Percentiles rank a stretch among this genome's conserved stretches.
Evolutionary conservation across 2,329 filamentous ascomycete genomes (phyloP).

Genomic region (Pseudocercospora vitis): DNA sequence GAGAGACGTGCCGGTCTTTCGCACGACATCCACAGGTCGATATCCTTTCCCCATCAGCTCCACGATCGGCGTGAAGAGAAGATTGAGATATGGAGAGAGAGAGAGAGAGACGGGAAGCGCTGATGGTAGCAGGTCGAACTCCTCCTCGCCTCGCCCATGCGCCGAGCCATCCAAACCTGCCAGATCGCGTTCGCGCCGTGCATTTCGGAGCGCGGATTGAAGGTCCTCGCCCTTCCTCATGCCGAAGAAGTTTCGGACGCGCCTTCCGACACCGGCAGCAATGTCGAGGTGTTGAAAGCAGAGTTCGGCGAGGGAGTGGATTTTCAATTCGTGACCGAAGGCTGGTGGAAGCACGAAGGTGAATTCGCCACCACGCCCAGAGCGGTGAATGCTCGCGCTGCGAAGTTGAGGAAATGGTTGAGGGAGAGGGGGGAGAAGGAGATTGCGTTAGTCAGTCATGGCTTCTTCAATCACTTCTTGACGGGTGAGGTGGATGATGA

Average conservation of each 20-base stretch:
- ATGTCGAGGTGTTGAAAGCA: constrained; percentile 20
- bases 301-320: constrained; percentile 31
- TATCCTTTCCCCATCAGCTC: too few species aligned
- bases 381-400: constrained; percentile 29
- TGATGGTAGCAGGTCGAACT: constrained; percentile 30
- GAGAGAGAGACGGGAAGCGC: background rate
- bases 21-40: constrained; percentile 30
- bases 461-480: constrained; percentile 35
- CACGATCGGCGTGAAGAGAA: too few species aligned
- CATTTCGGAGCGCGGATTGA: constrained; percentile 29
- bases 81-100: background rate
- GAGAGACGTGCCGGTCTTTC: constrained; percentile 27
- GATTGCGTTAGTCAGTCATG: constrained; percentile 34
- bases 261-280: constrained; percentile 32
- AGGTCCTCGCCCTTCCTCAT: constrained; percentile 31
- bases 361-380: constrained; percentile 30
- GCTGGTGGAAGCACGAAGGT: constrained; percentile 33
- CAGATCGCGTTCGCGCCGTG: constrained; percentile 29
- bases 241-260: constrained; percentile 34
- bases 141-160: constrained; percentile 34
- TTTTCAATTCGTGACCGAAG: constrained; percentile 29
- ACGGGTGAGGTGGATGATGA: constrained; percentile 33
- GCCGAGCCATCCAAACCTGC: constrained; percentile 33
- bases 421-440: constrained; percentile 31
- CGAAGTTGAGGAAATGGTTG: constrained; percentile 31